Evolutionary conservation across 176 grass and related monocot genomes (phyloP).

Genomic region (maize (Zea mays)): Zm-B73-REFERENCE-NAM-5.0 NC_050098.1:149395001-149395500

Average conservation of each 20-base stretch:
- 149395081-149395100: slow-evolving; percentile 52
- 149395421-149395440: slow-evolving; percentile 53
- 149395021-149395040: slow-evolving; percentile 37
- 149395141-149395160: slow-evolving; percentile 50
- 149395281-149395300: slow-evolving; percentile 48
- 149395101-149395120: slow-evolving; percentile 43
- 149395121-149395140: slow-evolving; percentile 55
- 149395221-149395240: slow-evolving; percentile 45
- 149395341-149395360: slow-evolving; percentile 48
- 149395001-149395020: slow-evolving; percentile 48
- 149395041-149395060: slow-evolving; percentile 59
- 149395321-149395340: slow-evolving; percentile 40
- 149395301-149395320: slow-evolving; percentile 46
- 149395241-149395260: slow-evolving; percentile 70
- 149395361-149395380: slow-evolving; percentile 15
- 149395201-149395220: background rate
- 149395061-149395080: slow-evolving; percentile 44
- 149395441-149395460: slow-evolving; percentile 61
- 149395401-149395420: slow-evolving; percentile 64
- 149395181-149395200: slow-evolving; percentile 26
- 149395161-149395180: slow-evolving; percentile 41
- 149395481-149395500: background rate
- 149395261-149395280: slow-evolving; percentile 56
- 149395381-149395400: slow-evolving; percentile 48
- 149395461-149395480: slow-evolving; percentile 45